Conservation (phyloP, 352 stramenopile genomes). For the Phytophthora quininea region DNA sequence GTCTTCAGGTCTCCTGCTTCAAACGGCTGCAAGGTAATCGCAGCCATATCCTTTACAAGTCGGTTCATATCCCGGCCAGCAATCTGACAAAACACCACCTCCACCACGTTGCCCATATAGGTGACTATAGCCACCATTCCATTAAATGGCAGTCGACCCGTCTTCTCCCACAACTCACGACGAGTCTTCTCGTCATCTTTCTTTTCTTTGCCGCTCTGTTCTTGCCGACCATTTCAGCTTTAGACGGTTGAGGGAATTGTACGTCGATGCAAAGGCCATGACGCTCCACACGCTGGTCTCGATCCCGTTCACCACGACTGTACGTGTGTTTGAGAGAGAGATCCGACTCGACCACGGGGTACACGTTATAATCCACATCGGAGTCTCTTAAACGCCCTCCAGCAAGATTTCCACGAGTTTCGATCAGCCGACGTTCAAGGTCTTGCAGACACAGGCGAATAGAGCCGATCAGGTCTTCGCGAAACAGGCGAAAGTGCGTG, state of each 20-base stretch:
- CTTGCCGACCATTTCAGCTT: slow-evolving; percentile 23
- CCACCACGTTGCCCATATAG: slow-evolving; percentile 13
- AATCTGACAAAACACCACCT: slow-evolving; percentile 48
- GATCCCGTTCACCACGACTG: slow-evolving; percentile 29
- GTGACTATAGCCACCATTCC: slow-evolving; percentile 44
- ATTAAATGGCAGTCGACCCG: slow-evolving; percentile 31
- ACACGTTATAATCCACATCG: slow-evolving; percentile 44
- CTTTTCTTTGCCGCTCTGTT: slow-evolving; percentile 13
- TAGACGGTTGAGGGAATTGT: slow-evolving; percentile 31
- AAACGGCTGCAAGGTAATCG: slow-evolving; percentile 45
- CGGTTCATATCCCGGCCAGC: slow-evolving; percentile 32
- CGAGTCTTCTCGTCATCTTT: slow-evolving; percentile 27
- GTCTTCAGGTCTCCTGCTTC: slow-evolving; percentile 30
- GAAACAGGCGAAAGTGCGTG: slow-evolving; percentile 52
- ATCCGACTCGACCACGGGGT: slow-evolving; percentile 17
- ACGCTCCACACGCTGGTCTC: slow-evolving; percentile 19
- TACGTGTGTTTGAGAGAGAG: slow-evolving; percentile 34
- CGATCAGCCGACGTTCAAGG: slow-evolving; percentile 25
- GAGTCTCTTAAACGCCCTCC: slow-evolving; percentile 25
- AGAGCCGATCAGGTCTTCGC: slow-evolving; percentile 45
- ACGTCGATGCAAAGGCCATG: slow-evolving; percentile 44
- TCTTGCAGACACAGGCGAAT: slow-evolving; percentile 45
- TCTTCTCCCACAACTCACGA: slow-evolving; percentile 42
- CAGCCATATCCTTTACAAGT: slow-evolving; percentile 34
- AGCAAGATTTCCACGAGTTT: slow-evolving; percentile 12